Conservation (phyloP, 2,329 filamentous ascomycete species). For the Fusarium proliferatum region DNA sequence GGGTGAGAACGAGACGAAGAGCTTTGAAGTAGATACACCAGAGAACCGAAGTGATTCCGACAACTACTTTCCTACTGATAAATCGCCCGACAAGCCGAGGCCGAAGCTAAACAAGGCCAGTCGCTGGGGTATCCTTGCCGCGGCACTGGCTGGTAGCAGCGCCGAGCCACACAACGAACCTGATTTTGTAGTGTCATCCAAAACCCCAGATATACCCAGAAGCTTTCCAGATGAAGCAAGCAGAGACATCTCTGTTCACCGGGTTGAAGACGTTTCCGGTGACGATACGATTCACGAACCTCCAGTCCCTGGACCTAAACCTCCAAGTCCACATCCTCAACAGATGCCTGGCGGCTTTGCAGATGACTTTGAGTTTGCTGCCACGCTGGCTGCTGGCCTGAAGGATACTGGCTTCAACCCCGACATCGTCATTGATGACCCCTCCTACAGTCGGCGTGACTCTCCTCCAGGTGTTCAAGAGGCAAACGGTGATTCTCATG, state of each 20-base stretch:
- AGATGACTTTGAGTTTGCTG: slow-evolving; percentile 76
- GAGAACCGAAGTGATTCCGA: slow-evolving; percentile 54
- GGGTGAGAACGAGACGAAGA: slow-evolving; percentile 73
- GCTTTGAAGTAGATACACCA: slow-evolving; percentile 71
- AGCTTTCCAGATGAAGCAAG: slow-evolving; percentile 26
- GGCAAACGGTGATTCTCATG: slow-evolving; percentile 46
- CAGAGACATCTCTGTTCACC: slow-evolving; percentile 33
- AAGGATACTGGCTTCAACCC: slow-evolving; percentile 77
- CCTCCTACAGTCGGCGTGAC: slow-evolving; percentile 69
- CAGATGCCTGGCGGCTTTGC: slow-evolving; percentile 74
- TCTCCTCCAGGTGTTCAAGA: slow-evolving; percentile 72
- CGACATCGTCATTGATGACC: slow-evolving; percentile 75
- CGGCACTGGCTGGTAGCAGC: slow-evolving; percentile 59
- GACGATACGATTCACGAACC: slow-evolving; percentile 59
- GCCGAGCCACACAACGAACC: slow-evolving; percentile 52
- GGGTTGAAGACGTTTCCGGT: slow-evolving; percentile 39
- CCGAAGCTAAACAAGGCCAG: slow-evolving; percentile 54
- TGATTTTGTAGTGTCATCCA: slow-evolving; percentile 35
- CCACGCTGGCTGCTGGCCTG: slow-evolving; percentile 74
- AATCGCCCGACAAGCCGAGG: slow-evolving; percentile 46
- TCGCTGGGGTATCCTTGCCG: slow-evolving; percentile 65
- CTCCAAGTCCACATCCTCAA: slow-evolving; percentile 56
- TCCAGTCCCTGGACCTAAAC: slow-evolving; percentile 68
- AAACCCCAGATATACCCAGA: slow-evolving; percentile 21
- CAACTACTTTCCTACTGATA: slow-evolving; percentile 42